A percentile compares a stretch with the other conserved stretches of the same genome.
phyloP scores from a whole-genome alignment of 2,329 filamentous ascomycete genomes.

The Coniochaeta sp. region DNA sequence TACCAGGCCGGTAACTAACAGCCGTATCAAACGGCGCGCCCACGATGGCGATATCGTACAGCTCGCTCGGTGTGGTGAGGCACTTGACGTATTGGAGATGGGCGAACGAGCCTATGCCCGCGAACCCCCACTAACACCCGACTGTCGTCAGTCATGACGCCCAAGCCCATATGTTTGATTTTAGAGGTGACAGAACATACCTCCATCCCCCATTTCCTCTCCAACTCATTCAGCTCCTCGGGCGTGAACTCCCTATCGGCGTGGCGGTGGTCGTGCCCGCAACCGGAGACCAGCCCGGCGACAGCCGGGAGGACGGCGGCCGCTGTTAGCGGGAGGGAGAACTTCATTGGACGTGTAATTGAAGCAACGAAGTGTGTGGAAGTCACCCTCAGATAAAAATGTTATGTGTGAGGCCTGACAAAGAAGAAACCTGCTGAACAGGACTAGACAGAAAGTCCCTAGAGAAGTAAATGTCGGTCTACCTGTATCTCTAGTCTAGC shows the following conservation, averaged over 20 bases:
- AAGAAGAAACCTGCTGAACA: too few species aligned
- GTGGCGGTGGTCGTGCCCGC: conserved; percentile 15
- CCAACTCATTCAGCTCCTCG: conserved; percentile 44
- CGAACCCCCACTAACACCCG: conserved; percentile 27
- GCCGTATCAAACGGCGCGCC: conserved; percentile 43
- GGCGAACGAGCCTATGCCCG: conserved; percentile 58
- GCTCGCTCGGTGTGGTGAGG: conserved; percentile 35
- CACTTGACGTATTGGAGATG: conserved; percentile 55
- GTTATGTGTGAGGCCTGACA: too few species aligned
- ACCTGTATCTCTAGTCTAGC: background rate
- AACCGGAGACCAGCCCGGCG: background rate
- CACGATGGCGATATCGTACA: conserved; percentile 51
- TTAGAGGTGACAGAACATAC: conserved; percentile 28
- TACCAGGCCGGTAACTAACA: conserved; percentile 18
- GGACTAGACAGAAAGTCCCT: too few species aligned
- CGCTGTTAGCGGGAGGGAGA: background rate
- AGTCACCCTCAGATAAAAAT: too few species aligned
- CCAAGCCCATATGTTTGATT: background rate
- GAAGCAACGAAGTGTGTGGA: too few species aligned
- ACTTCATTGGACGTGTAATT: too few species aligned
- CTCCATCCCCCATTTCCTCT: conserved; percentile 51
- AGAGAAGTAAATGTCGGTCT: background rate
- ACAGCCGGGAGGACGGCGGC: background rate
- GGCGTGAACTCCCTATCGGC: conserved; percentile 37
- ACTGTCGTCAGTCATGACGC: background rate